Percentiles rank a stretch among this genome's conserved stretches.
Evolutionary conservation across 225 moss, liverwort and hornwort species (phyloP).

Genomic region (Polytrichum commune): DNA sequence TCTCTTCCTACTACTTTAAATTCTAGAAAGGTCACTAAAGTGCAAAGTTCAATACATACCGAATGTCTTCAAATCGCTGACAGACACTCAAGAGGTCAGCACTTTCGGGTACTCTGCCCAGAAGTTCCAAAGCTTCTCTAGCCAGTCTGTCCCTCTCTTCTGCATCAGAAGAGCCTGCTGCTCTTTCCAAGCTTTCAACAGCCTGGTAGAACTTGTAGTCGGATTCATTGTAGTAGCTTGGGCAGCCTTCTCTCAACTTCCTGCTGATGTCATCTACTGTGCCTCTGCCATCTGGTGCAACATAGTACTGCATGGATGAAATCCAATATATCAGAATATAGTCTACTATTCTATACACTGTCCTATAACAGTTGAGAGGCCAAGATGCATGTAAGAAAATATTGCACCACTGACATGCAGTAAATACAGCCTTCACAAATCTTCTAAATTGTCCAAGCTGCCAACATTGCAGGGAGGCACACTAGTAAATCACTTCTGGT

Average conservation of each 20-base stretch:
- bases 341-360: too few relatives aligned
- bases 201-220: slow-evolving; percentile 99
- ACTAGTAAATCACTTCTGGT: too few relatives aligned
- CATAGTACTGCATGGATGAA: slow-evolving; percentile 68
- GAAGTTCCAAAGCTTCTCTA: slow-evolving; percentile 84
- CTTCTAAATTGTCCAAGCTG: too few relatives aligned
- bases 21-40: neutral
- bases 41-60: slow-evolving; percentile 32
- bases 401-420: too few relatives aligned
- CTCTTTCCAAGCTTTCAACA: slow-evolving; percentile 92
- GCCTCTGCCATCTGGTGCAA: slow-evolving; percentile 94
- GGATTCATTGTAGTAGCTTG: slow-evolving; percentile 98
- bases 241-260: slow-evolving; percentile 93
- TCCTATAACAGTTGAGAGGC: neutral
- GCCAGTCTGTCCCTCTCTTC: slow-evolving; percentile 88
- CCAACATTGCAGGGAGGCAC: too few relatives aligned
- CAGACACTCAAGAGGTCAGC: slow-evolving; percentile 95
- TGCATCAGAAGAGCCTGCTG: slow-evolving; percentile 62
- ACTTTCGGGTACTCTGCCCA: slow-evolving; percentile 86
- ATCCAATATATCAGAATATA: neutral
- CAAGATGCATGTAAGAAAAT: neutral
- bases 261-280: slow-evolving; percentile 97
- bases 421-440: too few relatives aligned
- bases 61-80: slow-evolving; percentile 96
- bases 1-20: too few relatives aligned